Evolutionary conservation across 2,329 filamentous ascomycete genomes (phyloP), one percentile per base, ranked within the genome.

Genomic region (Stachybotrys chlorohalonatus): DNA sequence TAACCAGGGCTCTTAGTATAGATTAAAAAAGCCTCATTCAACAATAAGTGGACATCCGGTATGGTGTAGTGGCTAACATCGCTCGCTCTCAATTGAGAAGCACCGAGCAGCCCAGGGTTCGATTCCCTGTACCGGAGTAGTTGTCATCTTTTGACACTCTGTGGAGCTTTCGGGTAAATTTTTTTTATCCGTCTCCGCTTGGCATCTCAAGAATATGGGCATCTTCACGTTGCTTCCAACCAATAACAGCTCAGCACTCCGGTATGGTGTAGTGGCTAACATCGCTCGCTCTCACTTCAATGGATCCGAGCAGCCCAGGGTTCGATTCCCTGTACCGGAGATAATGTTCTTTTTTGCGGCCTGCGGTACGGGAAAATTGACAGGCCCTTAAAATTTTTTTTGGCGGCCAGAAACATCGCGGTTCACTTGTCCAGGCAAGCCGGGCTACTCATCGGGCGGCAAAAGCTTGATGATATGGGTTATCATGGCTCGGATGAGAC

Each of bases 51-150:
- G 4, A 9, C 11, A 60, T 66, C 64, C 64, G 64, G 62, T 66
- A 67, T 68, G 65, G 66, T 68, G 65, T 68, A 68, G 66, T 68
- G 66, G 66, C 66, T 67, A 68, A 67, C 66, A 68, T 68, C 66
- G 66, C 65, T 68, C 65, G 66, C 57, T 62, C 59, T 60, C 57
- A 60, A 5, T 47, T 3, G 17, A 47, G 17, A 4, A 11, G 46
- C 15, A n/a, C 62, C 60, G 62, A 63, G 62, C 62, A 63, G 62
- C 62, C 60, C 60, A 56, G 62, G 62, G 62, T 63, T 63, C 62
- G 62, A 63, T 63, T 63, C 62, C 62, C 62, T 56, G 62, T 62
- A 62, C 56, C 62, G 62, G 62, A 63, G 61, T 6, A 1, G 11
- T 17, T n/a, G n/a, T 31, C 17, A 30, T 56, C 47, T 53, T 56